Evolutionary conservation across 169 alveolate genomes (phyloP).

Genomic region (Plasmodium fragile): DNA sequence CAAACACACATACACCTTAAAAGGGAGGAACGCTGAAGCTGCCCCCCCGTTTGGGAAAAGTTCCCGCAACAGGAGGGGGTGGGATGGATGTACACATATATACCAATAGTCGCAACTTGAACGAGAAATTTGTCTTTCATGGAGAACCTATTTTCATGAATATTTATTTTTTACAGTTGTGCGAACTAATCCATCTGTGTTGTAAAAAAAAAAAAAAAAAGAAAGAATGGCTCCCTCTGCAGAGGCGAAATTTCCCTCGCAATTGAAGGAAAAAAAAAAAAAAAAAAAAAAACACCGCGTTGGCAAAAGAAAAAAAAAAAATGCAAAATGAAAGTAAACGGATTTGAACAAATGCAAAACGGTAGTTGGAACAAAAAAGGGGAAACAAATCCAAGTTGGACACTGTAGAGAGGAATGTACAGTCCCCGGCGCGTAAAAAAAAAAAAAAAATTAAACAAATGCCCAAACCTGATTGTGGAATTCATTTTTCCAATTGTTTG

Average conservation of each 20-base stretch:
- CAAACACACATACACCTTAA: background rate
- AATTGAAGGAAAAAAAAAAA: background rate
- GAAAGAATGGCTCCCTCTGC: background rate
- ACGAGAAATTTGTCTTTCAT: background rate
- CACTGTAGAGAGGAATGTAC: background rate
- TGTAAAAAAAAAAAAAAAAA: background rate
- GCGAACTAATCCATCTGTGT: background rate
- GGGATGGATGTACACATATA: background rate
- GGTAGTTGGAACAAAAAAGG: background rate
- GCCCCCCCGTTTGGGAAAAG: background rate
- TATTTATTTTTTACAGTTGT: background rate
- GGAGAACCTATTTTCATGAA: background rate
- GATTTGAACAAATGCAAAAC: background rate
- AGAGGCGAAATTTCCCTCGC: conserved; percentile 1
- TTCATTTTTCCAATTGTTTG: background rate
- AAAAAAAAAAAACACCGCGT: background rate
- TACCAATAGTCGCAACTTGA: background rate
- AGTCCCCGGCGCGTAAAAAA: background rate
- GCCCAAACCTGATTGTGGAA: background rate
- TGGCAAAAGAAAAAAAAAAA: background rate
- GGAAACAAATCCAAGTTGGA: background rate
- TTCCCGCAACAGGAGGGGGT: background rate
- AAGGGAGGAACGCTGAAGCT: background rate
- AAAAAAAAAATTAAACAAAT: background rate
- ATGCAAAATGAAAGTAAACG: background rate